Evolutionary conservation across 2,329 filamentous ascomycete genomes (phyloP), one percentile per base, ranked within the genome.

Genomic region (Fusarium concolor): DNA sequence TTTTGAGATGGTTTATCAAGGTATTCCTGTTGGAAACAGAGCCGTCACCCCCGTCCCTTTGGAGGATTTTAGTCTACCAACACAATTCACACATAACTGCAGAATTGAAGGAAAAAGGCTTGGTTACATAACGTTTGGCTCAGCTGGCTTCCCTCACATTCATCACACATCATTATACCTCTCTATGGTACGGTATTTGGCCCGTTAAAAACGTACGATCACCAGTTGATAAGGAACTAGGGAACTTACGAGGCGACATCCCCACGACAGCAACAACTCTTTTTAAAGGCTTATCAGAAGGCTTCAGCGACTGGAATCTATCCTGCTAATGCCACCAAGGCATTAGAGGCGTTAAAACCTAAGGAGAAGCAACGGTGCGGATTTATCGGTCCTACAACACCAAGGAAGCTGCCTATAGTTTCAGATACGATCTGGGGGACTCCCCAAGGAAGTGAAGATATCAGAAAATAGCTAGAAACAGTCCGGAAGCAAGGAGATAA

Each of bases 391-490:
- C 39, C 39, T 42, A 42, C 22, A 42, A 42, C 39, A 42, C 22
- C 22, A 42, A 42, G 39, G 20, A 42, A 28, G 39, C 39, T 41
- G 20, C 39, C 39, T 26, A 42, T 42, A 42, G 14, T 42, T 42
- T 26, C 39, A 26, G 22, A 42, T 22, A 42, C 22, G 14, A 42
- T 42, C 39, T 26, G 12, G 39, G 22, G 39, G 15, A 42, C 22
- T 26, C 39, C 22, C 39, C 20, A 42, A 42, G 22, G 39, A 44
- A 28, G 42, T 44, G 6, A 28, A 18, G 42, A 44, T 29, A 44
- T 44, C 24, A 44, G 26, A 44, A 29, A 44, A 44, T 44, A 29
- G 42, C 42, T 44, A 17, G 42, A 44, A 43, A 42, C 24, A n/a
- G 41, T 44, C 41, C 24, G 41, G 22, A 44, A n/a, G 15, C 22